phyloP scores from a whole-genome alignment of 164 flowering plant species.

The Nymphaea colorata region DNA sequence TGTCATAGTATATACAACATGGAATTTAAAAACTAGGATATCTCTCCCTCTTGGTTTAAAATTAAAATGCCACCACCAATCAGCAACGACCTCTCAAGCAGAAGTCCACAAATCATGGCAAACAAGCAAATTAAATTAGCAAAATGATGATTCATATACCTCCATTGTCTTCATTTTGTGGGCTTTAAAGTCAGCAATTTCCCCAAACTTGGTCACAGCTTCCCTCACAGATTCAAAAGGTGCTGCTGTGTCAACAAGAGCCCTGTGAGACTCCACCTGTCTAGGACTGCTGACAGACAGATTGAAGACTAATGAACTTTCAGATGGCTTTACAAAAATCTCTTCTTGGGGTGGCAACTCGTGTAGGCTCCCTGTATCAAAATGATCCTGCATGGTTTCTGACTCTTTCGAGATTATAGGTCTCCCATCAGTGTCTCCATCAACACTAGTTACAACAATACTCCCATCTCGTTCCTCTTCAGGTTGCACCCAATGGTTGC shows the following conservation, averaged over 20 bases:
- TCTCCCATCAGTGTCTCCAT: not conserved
- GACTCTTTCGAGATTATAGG: not conserved
- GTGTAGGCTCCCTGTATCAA: not conserved
- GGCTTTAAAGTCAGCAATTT: slow-evolving; percentile 93
- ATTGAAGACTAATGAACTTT: not conserved
- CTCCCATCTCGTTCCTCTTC: not conserved
- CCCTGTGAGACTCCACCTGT: slow-evolving; percentile 16
- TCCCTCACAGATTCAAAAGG: slow-evolving; percentile 73
- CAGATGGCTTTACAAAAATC: not conserved
- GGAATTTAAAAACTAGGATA: not conserved
- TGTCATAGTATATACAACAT: not conserved
- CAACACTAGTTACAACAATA: not conserved
- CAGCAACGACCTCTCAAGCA: not conserved
- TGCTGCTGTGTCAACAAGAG: slow-evolving; percentile 56
- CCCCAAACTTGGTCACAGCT: slow-evolving; percentile 88
- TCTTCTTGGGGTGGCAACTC: not conserved
- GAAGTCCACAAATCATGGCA: not conserved
- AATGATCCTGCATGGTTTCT: not conserved
- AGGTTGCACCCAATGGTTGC: not conserved
- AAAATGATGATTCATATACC: slow-evolving; percentile 22
- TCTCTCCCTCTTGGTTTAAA: no score
- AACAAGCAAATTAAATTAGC: not conserved
- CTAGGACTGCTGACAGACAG: slow-evolving; percentile 9
- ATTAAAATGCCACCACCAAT: no score
- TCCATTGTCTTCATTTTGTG: slow-evolving; percentile 68